Conservation (phyloP, 1,284 basidiomycete genomes). For the Xerocomus alliaceus region DNA sequence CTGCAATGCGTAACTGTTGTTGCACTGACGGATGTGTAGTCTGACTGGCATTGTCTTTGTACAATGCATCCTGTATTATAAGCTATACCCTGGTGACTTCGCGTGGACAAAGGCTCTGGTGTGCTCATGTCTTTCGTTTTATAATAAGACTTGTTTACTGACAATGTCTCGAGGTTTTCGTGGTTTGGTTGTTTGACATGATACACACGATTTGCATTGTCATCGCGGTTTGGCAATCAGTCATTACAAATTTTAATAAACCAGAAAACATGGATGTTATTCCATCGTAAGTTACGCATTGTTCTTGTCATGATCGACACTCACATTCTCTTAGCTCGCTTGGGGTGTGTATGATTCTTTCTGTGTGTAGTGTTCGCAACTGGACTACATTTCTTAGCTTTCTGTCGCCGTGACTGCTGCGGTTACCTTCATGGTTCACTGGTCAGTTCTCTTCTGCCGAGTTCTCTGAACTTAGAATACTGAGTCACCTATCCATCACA, state of each 20-base stretch:
- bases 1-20: not conserved
- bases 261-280: constrained; percentile 38
- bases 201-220: constrained; percentile 41
- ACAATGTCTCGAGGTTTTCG: constrained; percentile 32
- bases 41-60: constrained; percentile 55
- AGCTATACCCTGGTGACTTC: constrained; percentile 49
- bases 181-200: constrained; percentile 39
- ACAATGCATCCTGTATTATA: constrained; percentile 53
- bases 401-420: constrained; percentile 39
- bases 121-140: constrained; percentile 18
- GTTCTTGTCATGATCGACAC: not conserved
- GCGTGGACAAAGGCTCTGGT: constrained; percentile 48
- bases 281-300: constrained; percentile 29
- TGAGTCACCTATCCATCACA: constrained; percentile 1
- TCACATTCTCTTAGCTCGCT: constrained; percentile 26
- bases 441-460: constrained; percentile 20
- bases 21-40: constrained; percentile 36
- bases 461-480: not conserved
- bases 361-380: not conserved
- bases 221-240: constrained; percentile 35
- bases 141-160: constrained; percentile 11
- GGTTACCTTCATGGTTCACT: constrained; percentile 43
- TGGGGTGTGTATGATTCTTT: constrained; percentile 25
- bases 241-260: constrained; percentile 36
- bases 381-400: constrained; percentile 22